Evolutionary conservation across 257 asterid genomes (phyloP), one percentile per base, ranked within the genome.

Genomic region (Cruciata laevipes): DNA sequence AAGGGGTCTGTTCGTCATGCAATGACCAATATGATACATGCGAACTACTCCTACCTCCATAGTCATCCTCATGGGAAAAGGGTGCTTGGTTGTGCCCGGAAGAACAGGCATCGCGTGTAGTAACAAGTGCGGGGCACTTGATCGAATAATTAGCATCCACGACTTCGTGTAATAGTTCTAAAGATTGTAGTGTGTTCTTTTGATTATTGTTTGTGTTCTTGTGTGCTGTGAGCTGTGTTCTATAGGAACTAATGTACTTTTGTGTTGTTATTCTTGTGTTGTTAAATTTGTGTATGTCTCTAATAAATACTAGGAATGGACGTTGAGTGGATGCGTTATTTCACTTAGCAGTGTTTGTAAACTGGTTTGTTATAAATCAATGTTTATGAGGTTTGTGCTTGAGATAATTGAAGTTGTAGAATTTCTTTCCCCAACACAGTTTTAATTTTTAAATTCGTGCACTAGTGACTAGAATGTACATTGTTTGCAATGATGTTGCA

Each of bases 1-100:
- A 69, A 87, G 95, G 97, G 94, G 60, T 5, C 31, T 0, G 7
- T 72, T 0, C 81, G 75, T 0, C 52, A n/a, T 9, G 59, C 52
- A 0, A 30, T 89, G 81, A 12, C 38, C 1, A 31, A 63, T 2
- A 71, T 58, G 13, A 79, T 90, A 5, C 59, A 10, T 12, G 27
- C 9, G 8, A 77, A 79, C 18, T 67, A 73, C 6, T 56, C 73
- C 0, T 70, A 31, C 63, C 60, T 90, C 73, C 94, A 87, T 7
- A 87, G 88, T 73, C 94, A 90, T 73, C 95, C 88, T 2, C 81
- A 85, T 44, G 97, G 94, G 7, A 83, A 85, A 25, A 74, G 86
- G 21, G 95, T 90, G 47, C 88, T 87, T 0, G 80, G 79, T 3
- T 40, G 68, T 4, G 65, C 76, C 6, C 75, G 69, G 64, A 82